Evolutionary conservation across 345 rosid species (phyloP).

Genomic region (Bruguiera parviflora): DNA sequence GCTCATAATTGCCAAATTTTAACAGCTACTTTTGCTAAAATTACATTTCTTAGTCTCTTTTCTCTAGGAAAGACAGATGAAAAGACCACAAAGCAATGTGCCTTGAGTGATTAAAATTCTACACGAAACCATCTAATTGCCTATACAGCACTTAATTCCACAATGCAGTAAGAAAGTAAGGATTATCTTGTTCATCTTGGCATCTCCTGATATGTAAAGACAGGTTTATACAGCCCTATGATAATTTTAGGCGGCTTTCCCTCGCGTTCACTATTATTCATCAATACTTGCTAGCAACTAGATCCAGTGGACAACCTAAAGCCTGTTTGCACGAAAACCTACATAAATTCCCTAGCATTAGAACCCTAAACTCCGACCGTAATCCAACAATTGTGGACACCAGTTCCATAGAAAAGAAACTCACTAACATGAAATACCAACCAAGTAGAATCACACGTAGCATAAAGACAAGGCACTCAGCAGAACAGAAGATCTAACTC

Average conservation of each 20-base stretch:
- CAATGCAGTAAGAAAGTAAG: not conserved
- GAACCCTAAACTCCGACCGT: not conserved
- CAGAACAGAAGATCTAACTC: too few relatives aligned
- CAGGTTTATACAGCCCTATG: too few relatives aligned
- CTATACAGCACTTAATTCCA: too few relatives aligned
- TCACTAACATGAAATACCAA: not conserved
- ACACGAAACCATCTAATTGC: too few relatives aligned
- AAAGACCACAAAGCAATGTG: not conserved
- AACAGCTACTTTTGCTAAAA: not conserved
- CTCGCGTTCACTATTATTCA: too few relatives aligned
- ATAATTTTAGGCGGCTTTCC: too few relatives aligned
- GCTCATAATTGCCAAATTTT: too few relatives aligned
- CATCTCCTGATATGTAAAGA: not conserved
- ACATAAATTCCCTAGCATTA: not conserved
- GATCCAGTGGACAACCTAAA: not conserved
- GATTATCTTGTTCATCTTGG: not conserved
- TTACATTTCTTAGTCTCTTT: not conserved
- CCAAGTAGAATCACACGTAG: too few relatives aligned
- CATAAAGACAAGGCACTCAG: too few relatives aligned
- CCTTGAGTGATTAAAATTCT: too few relatives aligned
- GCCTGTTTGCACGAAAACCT: not conserved
- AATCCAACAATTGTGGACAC: not conserved
- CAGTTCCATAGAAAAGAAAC: not conserved
- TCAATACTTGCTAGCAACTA: not conserved
- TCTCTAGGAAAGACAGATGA: not conserved